A percentile compares a stretch with the other conserved stretches of the same genome.
Evolutionary conservation across 2,329 filamentous ascomycete genomes (phyloP).

Genomic region (Aureobasidium melanogenum): DNA sequence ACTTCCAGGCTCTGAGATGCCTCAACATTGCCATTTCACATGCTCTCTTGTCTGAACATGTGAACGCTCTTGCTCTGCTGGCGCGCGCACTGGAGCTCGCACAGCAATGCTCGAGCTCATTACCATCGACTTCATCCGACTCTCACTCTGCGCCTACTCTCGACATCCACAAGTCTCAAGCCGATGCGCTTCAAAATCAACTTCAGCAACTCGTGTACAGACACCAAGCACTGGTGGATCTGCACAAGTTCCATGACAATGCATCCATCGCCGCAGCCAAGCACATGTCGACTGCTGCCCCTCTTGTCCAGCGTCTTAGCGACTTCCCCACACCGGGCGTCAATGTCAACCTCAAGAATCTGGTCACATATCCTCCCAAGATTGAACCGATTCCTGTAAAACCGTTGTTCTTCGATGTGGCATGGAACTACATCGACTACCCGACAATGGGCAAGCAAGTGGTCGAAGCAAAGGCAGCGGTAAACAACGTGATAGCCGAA

Average conservation of each 20-base stretch:
- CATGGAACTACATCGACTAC: constrained; percentile 96
- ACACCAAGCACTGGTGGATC: constrained; percentile 75
- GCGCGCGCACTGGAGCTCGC: constrained; percentile 60
- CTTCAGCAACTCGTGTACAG: constrained; percentile 67
- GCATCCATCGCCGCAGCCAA: constrained; percentile 39
- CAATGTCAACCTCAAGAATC: constrained; percentile 61
- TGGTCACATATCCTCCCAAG: constrained; percentile 81
- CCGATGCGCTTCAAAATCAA: constrained; percentile 50
- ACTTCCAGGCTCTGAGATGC: constrained; percentile 82
- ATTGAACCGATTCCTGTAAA: constrained; percentile 81
- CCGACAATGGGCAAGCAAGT: constrained; percentile 49
- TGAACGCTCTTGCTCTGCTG: constrained; percentile 79
- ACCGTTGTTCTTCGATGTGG: constrained; percentile 89
- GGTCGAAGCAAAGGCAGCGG: constrained; percentile 18
- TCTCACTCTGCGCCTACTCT: constrained; percentile 53
- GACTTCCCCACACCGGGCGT: constrained; percentile 60
- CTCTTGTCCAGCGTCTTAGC: constrained; percentile 65
- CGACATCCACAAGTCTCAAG: constrained; percentile 52
- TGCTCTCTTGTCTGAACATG: constrained; percentile 59
- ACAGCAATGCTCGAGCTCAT: constrained; percentile 40
- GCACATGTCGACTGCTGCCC: constrained; percentile 38
- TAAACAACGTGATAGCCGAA: constrained; percentile 20
- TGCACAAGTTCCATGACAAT: constrained; percentile 54
- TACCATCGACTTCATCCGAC: constrained; percentile 31
- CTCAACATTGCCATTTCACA: constrained; percentile 82